Evolutionary conservation across 2,329 filamentous ascomycete species (phyloP), one percentile per base, ranked within the genome.

Genomic region (Colletotrichum sansevieriae): DNA sequence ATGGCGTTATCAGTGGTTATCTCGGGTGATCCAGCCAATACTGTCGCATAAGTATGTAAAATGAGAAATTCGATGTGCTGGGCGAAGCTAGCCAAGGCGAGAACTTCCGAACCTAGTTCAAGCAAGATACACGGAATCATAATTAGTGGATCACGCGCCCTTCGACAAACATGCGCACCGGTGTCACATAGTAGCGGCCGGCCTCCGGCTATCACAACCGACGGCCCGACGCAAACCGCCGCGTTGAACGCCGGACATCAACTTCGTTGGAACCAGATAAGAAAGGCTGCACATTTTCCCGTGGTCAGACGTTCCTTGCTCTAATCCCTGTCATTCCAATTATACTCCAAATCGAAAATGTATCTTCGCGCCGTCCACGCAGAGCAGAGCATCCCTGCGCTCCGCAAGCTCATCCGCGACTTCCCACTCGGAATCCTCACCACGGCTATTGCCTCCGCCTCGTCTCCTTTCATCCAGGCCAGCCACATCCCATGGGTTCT

Each of bases 351-450:
- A n/a, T 29, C 22, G 8, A 73, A 18, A 52, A 91, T 91, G 89
- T 87, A 90, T 77, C 83, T 91, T 71, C 85, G 82, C 20, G 76
- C 76, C 11, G 81, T 76, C 15, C 87, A 90, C 75, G 84, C 82
- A 10, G 89, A 91, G 71, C 72, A 78, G 8, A 76, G 80, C 63
- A 79, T 87, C 63, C 77, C 80, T 0, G 77, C 78, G 3, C 82
- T 92, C 22, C 84, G 84, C 39, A 77, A 84, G 63, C 80, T 92
- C 59, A 88, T 92, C 73, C 82, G 81, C 20, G 82, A 86, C 13
- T 87, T 90, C 72, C 87, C 89, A 0, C 80, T 92, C 0, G 90
- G 90, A 1, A 80, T 91, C 13, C 74, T 92, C 8, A 91, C 87
- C 9, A 91, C 90, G 0, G 87, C 87, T 5, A 86, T 92, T 49